A percentile compares a stretch with the other conserved stretches of the same genome.
These are phyloP conservation scores for Dendrocalamus sinicus DNA, from an alignment of 176 grass and related monocot species.

Conservation along the genomic window DNA sequence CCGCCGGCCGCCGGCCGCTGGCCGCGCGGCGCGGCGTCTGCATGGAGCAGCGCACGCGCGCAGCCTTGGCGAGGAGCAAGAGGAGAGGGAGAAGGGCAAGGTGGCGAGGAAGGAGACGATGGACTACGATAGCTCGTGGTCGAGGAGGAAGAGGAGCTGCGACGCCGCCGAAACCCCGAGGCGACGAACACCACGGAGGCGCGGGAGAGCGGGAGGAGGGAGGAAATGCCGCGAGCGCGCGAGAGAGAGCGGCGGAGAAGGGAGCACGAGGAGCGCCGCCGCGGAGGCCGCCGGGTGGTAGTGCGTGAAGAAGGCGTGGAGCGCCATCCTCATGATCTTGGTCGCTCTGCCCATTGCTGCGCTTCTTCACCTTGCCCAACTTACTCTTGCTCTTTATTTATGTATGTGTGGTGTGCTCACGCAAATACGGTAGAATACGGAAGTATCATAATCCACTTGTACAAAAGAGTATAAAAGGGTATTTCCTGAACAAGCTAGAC, in stretches of 20 bases:
- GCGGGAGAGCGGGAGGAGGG: slow-evolving; percentile 51
- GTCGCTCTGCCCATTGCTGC: slow-evolving; percentile 59
- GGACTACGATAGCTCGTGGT: slow-evolving; percentile 64
- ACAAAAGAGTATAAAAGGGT: too few species aligned
- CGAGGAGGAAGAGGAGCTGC: slow-evolving; percentile 76
- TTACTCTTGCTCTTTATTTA: neutral
- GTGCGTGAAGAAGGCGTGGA: slow-evolving; percentile 79
- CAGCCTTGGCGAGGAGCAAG: slow-evolving; percentile 70
- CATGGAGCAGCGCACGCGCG: slow-evolving; percentile 40
- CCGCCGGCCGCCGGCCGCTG: neutral
- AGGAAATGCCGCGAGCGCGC: slow-evolving; percentile 53
- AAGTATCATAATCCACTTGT: too few species aligned
- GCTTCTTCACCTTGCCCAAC: neutral
- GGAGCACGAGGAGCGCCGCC: slow-evolving; percentile 77
- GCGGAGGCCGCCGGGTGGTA: slow-evolving; percentile 63
- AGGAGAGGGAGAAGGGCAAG: slow-evolving; percentile 65
- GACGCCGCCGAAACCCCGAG: slow-evolving; percentile 71
- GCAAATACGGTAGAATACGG: too few species aligned
- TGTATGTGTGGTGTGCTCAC: too few species aligned
- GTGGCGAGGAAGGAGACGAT: slow-evolving; percentile 62
- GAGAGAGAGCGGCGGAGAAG: slow-evolving; percentile 66
- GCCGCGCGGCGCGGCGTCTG: neutral
- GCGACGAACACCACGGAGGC: slow-evolving; percentile 63
- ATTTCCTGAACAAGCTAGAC: too few species aligned
- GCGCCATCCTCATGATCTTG: slow-evolving; percentile 63